Conservation (phyloP, 169 alveolate genomes). For the Plasmodium blacklocki region DNA sequence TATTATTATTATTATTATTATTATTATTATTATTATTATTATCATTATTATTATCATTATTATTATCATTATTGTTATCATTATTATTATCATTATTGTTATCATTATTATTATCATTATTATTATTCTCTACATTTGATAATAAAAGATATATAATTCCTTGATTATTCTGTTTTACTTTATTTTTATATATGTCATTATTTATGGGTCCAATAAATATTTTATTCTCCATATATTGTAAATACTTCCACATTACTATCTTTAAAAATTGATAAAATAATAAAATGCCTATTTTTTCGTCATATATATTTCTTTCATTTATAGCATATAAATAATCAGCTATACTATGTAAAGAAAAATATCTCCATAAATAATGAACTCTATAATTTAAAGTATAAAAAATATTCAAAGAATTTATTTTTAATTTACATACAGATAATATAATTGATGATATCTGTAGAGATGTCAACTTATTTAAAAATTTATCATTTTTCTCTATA, state of each 20-base stretch:
- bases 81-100: too few relatives aligned
- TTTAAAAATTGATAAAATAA: conserved; percentile 39
- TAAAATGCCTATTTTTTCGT: conserved; percentile 31
- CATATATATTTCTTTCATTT: conserved; percentile 41
- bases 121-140: not conserved
- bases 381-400: conserved; percentile 30
- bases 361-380: conserved; percentile 53
- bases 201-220: not conserved
- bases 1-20: too few relatives aligned
- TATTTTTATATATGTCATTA: not conserved
- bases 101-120: too few relatives aligned
- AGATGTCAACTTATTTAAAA: conserved; percentile 13
- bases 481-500: conserved; percentile 9
- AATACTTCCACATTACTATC: not conserved
- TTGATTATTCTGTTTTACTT: conserved; percentile 6
- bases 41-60: too few relatives aligned
- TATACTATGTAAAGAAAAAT: conserved; percentile 45
- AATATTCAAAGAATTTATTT: conserved; percentile 18
- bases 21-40: too few relatives aligned
- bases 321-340: conserved; percentile 58
- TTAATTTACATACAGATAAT: conserved; percentile 40
- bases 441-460: conserved; percentile 48
- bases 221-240: not conserved
- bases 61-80: not conserved
- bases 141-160: not conserved